phyloP scores from a whole-genome alignment of 352 stramenopile genomes.

The Pythium volutum region DNA sequence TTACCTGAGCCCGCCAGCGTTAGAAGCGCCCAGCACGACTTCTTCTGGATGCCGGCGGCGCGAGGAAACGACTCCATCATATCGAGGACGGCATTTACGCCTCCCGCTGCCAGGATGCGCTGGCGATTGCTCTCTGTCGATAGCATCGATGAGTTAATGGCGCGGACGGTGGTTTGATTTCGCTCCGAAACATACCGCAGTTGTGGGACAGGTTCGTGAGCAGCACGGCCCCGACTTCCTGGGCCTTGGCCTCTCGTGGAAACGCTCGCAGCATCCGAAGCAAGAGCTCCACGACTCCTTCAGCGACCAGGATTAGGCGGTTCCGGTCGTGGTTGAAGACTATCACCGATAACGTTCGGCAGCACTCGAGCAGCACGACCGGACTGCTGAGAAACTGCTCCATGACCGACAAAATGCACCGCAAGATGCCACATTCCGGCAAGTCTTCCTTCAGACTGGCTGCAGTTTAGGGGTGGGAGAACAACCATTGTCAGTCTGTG shows the following conservation, averaged over 20 bases:
- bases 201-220: conserved; percentile 89
- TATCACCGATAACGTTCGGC: conserved; percentile 70
- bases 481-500: neutral
- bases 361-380: conserved; percentile 73
- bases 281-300: conserved; percentile 53
- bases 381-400: conserved; percentile 42
- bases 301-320: conserved; percentile 61
- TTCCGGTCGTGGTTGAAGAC: conserved; percentile 81
- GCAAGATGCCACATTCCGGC: conserved; percentile 58
- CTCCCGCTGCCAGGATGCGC: conserved; percentile 62
- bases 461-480: no score
- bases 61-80: conserved; percentile 85
- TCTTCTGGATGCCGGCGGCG: conserved; percentile 66
- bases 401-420: conserved; percentile 63
- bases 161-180: neutral
- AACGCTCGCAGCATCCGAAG: conserved; percentile 68
- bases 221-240: conserved; percentile 68
- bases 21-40: conserved; percentile 79
- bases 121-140: conserved; percentile 81
- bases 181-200: conserved; percentile 35
- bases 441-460: conserved; percentile 75
- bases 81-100: conserved; percentile 76
- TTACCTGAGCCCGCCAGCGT: conserved; percentile 76
- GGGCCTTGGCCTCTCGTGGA: conserved; percentile 49
- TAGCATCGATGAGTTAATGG: neutral